Percentiles rank a stretch among this genome's conserved stretches.
Conservation (phyloP, 805 yeast genomes). For the Osmozyma mogii region DNA sequence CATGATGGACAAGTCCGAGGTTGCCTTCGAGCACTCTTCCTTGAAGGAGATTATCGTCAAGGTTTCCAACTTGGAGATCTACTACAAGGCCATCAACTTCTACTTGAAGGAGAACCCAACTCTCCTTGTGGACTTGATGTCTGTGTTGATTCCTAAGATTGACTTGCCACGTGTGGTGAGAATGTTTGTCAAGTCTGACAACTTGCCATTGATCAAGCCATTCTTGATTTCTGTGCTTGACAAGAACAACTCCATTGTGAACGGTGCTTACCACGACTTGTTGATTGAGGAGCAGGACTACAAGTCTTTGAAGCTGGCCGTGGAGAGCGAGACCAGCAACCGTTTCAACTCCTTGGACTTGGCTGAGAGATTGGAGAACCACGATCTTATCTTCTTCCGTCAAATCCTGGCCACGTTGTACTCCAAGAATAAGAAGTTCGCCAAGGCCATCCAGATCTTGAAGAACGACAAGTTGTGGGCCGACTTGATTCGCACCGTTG, state of each 20-base stretch:
- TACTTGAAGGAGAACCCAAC: constrained; percentile 90
- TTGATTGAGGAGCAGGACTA: constrained; percentile 95
- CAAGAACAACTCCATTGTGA: constrained; percentile 85
- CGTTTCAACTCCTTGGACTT: constrained; percentile 87
- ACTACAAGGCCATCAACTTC: constrained; percentile 94
- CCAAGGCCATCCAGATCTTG: constrained; percentile 77
- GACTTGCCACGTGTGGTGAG: constrained; percentile 93
- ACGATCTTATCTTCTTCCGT: constrained; percentile 84
- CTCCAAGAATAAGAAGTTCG: constrained; percentile 91
- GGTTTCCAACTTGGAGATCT: constrained; percentile 92
- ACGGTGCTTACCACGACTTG: constrained; percentile 90
- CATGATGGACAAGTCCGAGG: constrained; percentile 91
- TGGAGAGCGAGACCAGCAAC: constrained; percentile 71
- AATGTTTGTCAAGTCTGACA: constrained; percentile 90
- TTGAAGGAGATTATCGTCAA: constrained; percentile 93
- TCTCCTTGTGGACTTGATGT: constrained; percentile 74
- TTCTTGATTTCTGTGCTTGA: constrained; percentile 86
- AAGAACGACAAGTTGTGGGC: constrained; percentile 92
- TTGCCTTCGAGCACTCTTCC: constrained; percentile 86
- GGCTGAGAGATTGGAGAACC: constrained; percentile 89
- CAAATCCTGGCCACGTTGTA: constrained; percentile 92
- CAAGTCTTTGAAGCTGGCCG: constrained; percentile 78
- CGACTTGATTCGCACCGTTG: constrained; percentile 89
- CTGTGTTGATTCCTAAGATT: constrained; percentile 79
- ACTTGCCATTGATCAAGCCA: constrained; percentile 92